Conservation (phyloP, 2,329 filamentous ascomycete species). For the Aschersonia sp. region DNA sequence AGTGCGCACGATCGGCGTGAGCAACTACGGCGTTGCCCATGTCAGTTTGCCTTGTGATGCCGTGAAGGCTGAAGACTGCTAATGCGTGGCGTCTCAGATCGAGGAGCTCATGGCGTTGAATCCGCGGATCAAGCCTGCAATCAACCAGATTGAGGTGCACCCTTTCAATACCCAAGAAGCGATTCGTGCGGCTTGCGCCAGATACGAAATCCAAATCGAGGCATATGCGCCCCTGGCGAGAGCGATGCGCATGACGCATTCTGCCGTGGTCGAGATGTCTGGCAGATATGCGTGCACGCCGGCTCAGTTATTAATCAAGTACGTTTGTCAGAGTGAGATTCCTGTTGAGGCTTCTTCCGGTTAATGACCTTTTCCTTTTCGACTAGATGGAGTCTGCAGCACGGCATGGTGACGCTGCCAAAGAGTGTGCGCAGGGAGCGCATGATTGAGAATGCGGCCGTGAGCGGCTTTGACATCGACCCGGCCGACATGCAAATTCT, state of each 20-base stretch:
- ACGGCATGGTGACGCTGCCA: slow-evolving; percentile 57
- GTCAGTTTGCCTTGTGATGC: slow-evolving; percentile 22
- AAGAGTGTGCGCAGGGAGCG: slow-evolving; percentile 53
- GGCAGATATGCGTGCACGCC: slow-evolving; percentile 56
- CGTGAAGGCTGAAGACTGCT: not conserved
- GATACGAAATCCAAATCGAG: slow-evolving; percentile 56
- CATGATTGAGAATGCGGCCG: slow-evolving; percentile 49
- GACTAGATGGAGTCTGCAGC: slow-evolving; percentile 58
- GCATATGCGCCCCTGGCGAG: slow-evolving; percentile 69
- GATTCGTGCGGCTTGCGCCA: slow-evolving; percentile 52
- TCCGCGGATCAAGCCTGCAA: slow-evolving; percentile 47
- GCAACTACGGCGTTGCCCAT: slow-evolving; percentile 66
- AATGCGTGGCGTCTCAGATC: slow-evolving; percentile 28
- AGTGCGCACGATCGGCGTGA: slow-evolving; percentile 57
- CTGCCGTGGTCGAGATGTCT: slow-evolving; percentile 44
- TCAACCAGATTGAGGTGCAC: slow-evolving; percentile 75
- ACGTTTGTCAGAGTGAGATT: not conserved
- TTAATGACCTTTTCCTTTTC: not conserved
- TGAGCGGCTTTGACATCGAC: slow-evolving; percentile 46
- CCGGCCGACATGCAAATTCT: slow-evolving; percentile 47
- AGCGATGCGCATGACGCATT: slow-evolving; percentile 55
- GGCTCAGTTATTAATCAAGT: slow-evolving; percentile 57
- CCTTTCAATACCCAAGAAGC: slow-evolving; percentile 63
- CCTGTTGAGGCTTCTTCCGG: not conserved
- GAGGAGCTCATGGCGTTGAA: slow-evolving; percentile 52